Evolutionary conservation across 768 basidiomycete species (phyloP), one percentile per base, ranked within the genome.

Genomic region (Termitomyces sp.): DNA sequence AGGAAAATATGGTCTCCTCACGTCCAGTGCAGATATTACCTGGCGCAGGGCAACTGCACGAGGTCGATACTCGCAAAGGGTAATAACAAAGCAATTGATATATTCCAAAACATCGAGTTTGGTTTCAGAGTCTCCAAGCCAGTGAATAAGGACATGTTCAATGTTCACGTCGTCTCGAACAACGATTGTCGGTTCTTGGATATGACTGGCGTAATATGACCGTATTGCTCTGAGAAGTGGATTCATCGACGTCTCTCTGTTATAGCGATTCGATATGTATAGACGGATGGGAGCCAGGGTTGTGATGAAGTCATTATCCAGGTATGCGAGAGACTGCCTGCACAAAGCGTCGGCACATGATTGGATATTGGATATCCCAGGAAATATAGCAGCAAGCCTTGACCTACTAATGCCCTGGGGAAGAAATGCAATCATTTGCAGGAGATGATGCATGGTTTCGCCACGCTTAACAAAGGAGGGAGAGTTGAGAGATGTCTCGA

Each of bases 261-360:
- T 47, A 15, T 29, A 16, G 4, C 31, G 40, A 7, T 10, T 35
- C 7, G 44, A 38, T 1, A 60, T 50, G 51, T 60, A 53, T 29
- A 60, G 55, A 25, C 58, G 46, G 3, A 60, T 56, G 13, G 58
- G 58, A 7, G 59, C 59, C 20, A 60, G 53, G 18, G 57, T 27
- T 2, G 56, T 60, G 16, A 60, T 50, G 41, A 54, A 54, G 12
- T 41, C 53, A 3, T 35, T 38, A 42, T 57, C 53, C 13, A 25
- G 36, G 29, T 60, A 56, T 5, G 52, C 44, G 0, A 60, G 35
- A 5, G 58, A 60, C 16, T 49, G 54, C 35, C 41, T 56, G 51
- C 54, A 52, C n/a, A 60, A 22, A n/a, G 27, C 18, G 16, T 56
- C 42, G 3, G 43, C 50, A 27, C 45, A 48, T 0, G 20, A 16